Percentiles rank a stretch among this genome's conserved stretches.
Evolutionary conservation across 2,329 filamentous ascomycete genomes (phyloP).

Genomic region (Periconia macrospinosa): DNA sequence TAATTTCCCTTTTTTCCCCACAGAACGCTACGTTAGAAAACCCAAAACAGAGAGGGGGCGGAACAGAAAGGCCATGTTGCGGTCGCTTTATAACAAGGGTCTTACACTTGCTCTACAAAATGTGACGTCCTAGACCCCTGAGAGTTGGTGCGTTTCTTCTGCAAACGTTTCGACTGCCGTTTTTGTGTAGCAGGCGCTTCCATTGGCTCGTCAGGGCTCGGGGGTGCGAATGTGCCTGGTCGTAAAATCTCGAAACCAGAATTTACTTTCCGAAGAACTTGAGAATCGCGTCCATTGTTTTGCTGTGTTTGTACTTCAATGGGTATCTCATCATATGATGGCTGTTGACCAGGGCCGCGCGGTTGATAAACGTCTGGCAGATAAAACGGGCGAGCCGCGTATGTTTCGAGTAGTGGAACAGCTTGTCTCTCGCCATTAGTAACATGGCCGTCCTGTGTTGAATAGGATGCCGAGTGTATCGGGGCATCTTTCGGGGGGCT

Average conservation of each 20-base stretch:
- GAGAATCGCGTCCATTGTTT: slow-evolving; percentile 16
- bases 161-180: slow-evolving; percentile 44
- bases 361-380: slow-evolving; percentile 41
- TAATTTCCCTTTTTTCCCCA: no score
- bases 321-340: slow-evolving; percentile 37
- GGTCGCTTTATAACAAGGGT: background rate
- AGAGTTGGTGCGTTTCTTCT: slow-evolving; percentile 46
- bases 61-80: no score
- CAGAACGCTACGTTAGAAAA: no score
- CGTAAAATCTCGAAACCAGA: slow-evolving; percentile 46
- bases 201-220: slow-evolving; percentile 29
- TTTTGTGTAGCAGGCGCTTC: slow-evolving; percentile 28
- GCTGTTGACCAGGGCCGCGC: slow-evolving; percentile 38
- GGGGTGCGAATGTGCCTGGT: slow-evolving; percentile 42
- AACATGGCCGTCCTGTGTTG: slow-evolving; percentile 25
- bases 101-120: slow-evolving; percentile 41
- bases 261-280: slow-evolving; percentile 46
- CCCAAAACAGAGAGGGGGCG: no score
- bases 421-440: slow-evolving; percentile 33
- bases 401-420: slow-evolving; percentile 41
- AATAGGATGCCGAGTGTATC: slow-evolving; percentile 14
- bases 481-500: slow-evolving; percentile 18
- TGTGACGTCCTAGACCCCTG: slow-evolving; percentile 33
- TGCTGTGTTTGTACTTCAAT: slow-evolving; percentile 31
- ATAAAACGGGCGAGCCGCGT: slow-evolving; percentile 35